Evolutionary conservation across 2,329 filamentous ascomycete species (phyloP), one percentile per base, ranked within the genome.

Genomic region (Fusarium hainanense): DNA sequence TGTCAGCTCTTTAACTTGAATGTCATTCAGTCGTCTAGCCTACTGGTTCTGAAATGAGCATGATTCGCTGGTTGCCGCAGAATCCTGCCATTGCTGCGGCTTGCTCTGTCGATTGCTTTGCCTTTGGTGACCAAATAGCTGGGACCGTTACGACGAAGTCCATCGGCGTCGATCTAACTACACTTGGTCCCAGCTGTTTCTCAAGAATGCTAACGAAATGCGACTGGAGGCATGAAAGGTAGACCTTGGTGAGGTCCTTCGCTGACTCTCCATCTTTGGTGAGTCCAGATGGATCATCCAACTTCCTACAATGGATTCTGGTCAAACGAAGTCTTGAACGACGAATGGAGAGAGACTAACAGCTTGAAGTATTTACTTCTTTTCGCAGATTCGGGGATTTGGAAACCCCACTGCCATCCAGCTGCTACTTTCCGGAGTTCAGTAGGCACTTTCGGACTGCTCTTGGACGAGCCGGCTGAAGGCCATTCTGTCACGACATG

Each of bases 101-200:
- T 30, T 78, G 71, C 60, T 81, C 79, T 12, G 85, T 88, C 37
- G 82, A 82, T 43, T 85, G 80, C 54, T 86, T 88, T 30, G 86
- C 85, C 7, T 79, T 78, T 46, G 87, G 85, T 40, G 83, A 85
- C 87, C 87, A 89, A 10, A 89, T 85, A 7, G 87, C 86, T 1
- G 87, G 87, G 1, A 89, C 86, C 0, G 87, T 88, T 21, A 89
- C 77, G 46, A 88, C 82, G 58, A 87, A 87, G 56, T 88, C 82
- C 65, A 87, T 80, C 1, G 82, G 79, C 0, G 79, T 86, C 20
- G 77, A 81, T 6, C 77, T 76, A 7, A 86, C 76, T 21, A 84
- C 79, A 3, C 77, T 78, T 2, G 76, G 74, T 4, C 83, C 82
- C 2, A 88, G 73, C 7, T 80, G 79, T 41, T 79, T 75, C 43